Percentiles rank a stretch among this genome's conserved stretches.
phyloP scores from a whole-genome alignment of 2,329 filamentous ascomycete species.

The Mycocentrospora acerina region DNA sequence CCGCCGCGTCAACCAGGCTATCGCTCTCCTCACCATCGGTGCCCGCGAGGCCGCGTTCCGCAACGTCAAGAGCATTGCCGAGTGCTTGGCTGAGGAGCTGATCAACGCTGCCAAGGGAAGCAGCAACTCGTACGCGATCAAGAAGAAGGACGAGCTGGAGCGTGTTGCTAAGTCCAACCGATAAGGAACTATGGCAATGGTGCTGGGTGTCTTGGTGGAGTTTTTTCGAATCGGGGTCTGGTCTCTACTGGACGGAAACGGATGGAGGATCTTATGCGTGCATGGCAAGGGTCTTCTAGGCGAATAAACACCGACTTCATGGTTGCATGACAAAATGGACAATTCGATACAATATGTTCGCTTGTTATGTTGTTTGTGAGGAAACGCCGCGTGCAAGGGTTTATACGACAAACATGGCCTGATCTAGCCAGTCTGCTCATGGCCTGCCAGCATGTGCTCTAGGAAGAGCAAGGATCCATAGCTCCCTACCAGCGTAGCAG shows the following conservation, averaged over 20 bases:
- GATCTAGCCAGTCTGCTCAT: too few species aligned
- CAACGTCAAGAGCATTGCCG: conserved; percentile 99
- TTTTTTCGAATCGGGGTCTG: conserved; percentile 37
- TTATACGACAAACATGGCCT: too few species aligned
- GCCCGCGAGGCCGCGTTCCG: conserved; percentile 98
- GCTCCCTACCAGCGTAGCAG: too few species aligned
- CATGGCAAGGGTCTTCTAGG: conserved; percentile 42
- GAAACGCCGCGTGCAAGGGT: conserved; percentile 2
- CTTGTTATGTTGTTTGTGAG: conserved; percentile 11
- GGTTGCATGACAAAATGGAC: conserved; percentile 45
- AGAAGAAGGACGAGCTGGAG: conserved; percentile 99
- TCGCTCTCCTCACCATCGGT: conserved; percentile 97
- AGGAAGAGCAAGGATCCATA: too few species aligned
- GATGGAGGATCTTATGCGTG: conserved; percentile 35
- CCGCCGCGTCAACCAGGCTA: conserved; percentile 99
- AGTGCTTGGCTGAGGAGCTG: conserved; percentile 99
- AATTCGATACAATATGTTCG: conserved; percentile 31
- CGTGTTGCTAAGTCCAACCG: conserved; percentile 99
- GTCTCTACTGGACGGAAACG: conserved; percentile 29
- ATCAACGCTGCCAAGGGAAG: conserved; percentile 99
- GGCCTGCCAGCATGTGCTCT: too few species aligned
- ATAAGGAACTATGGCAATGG: conserved; percentile 63
- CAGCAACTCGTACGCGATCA: conserved; percentile 99
- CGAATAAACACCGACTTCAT: conserved; percentile 43
- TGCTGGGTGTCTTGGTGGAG: conserved; percentile 36